These are phyloP conservation scores for Aspergillus sparsus DNA, from an alignment of 495 filamentous ascomycete species.

Conservation along the genomic window DNA sequence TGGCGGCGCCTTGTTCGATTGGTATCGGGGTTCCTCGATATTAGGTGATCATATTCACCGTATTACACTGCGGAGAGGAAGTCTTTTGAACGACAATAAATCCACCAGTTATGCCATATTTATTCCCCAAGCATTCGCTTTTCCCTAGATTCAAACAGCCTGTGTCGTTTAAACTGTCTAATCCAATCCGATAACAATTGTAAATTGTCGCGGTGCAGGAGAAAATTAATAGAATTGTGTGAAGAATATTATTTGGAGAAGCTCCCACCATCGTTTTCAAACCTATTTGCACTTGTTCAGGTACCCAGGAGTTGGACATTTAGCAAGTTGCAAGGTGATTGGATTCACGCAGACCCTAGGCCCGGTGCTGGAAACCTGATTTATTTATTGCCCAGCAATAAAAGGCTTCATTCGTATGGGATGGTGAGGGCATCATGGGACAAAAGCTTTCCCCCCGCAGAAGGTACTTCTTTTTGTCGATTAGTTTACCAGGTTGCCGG, in stretches of 20 bases:
- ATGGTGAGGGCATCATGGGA: conserved; percentile 13
- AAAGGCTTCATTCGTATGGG: conserved; percentile 15
- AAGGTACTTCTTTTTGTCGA: background rate
- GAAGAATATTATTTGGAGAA: conserved; percentile 2
- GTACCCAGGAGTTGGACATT: background rate
- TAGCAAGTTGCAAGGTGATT: background rate
- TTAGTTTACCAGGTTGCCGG: background rate
- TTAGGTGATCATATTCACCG: conserved; percentile 13
- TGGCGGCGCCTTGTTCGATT: background rate
- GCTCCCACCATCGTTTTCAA: background rate
- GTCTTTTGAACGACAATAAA: conserved; percentile 19
- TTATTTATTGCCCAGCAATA: conserved; percentile 17
- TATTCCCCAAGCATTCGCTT: conserved; percentile 32
- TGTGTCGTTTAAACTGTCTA: conserved; percentile 44
- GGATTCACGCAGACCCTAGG: too few relatives aligned
- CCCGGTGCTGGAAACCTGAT: background rate
- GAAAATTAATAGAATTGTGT: background rate
- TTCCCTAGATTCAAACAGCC: conserved; percentile 29
- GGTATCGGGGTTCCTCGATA: background rate
- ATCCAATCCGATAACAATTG: conserved; percentile 35
- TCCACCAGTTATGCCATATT: conserved; percentile 30
- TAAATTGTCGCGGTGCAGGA: conserved; percentile 5
- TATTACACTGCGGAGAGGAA: conserved; percentile 16
- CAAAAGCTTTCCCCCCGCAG: background rate
- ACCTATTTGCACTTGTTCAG: background rate